phyloP scores from a whole-genome alignment of 345 rosid species.

The Syzygium grande region DNA sequence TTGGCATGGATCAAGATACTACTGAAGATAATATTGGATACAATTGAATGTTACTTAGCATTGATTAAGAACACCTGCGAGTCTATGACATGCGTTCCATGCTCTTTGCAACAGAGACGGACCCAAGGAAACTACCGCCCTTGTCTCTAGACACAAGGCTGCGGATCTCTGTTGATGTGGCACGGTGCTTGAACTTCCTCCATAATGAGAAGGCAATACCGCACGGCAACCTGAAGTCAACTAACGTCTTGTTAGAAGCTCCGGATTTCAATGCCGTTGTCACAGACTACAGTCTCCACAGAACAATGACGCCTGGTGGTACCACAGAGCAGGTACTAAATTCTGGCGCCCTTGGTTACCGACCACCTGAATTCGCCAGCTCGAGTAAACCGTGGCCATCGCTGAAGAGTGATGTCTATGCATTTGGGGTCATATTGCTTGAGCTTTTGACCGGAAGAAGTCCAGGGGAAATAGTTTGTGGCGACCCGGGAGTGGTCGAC shows the following conservation, averaged over 20 bases:
- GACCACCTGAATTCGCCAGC: conserved; percentile 88
- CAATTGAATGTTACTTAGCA: neutral
- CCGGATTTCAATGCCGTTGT: conserved; percentile 43
- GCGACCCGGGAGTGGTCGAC: conserved; percentile 55
- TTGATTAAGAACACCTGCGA: neutral
- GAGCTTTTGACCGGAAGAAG: conserved; percentile 7
- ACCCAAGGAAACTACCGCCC: conserved; percentile 35
- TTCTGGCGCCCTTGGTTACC: conserved; percentile 83
- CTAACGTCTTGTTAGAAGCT: conserved; percentile 60
- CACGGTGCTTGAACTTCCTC: conserved; percentile 69
- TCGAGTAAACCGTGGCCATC: conserved; percentile 80
- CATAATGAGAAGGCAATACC: conserved; percentile 84
- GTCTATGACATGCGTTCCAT: neutral
- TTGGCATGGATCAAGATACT: neutral
- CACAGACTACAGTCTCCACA: conserved; percentile 83
- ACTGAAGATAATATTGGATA: neutral
- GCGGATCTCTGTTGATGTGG: conserved; percentile 43
- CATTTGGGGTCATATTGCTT: conserved; percentile 61
- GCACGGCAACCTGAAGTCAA: conserved; percentile 87
- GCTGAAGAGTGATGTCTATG: conserved; percentile 70
- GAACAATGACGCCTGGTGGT: conserved; percentile 68
- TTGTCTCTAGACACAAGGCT: conserved; percentile 57
- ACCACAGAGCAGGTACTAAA: conserved; percentile 85
- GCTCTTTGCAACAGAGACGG: conserved; percentile 21
- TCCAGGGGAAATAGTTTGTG: conserved; percentile 54